Base-by-base conservation (phyloP, 2,329 filamentous ascomycete species). In the Simplicillium aogashimaense region DNA sequence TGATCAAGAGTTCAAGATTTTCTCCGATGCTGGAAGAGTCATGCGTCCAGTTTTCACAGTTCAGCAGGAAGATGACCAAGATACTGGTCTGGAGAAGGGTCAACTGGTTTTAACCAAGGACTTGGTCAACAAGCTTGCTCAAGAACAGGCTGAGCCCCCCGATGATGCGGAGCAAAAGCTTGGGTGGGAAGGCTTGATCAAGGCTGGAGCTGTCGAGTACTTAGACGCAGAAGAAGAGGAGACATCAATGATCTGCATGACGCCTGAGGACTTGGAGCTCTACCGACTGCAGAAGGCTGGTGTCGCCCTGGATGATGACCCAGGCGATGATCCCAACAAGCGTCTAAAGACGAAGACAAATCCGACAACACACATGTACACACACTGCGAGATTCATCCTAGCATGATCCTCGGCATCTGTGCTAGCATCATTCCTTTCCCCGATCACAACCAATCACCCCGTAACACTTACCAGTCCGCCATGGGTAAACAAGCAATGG, bases 401-500 rank as follows among this genome's bases (percentile, higher is more conserved):
- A 95, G 88, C 64, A 98, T 98, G 92, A 92, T 98, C 60, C 69
- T 98, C 41, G 92, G 92, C 58, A 94, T 98, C 48, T 98, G 94
- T 58, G 92, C 92, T 53, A 95, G 89, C 66, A 98, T 98, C 62
- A 98, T 98, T 70, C 92, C 92, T 1, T 98, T 98, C 78, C 92
- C 94, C 1, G 92, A 98, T 67, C 92, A 98, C 69, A 98, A 98
- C 60, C 86, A 87, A 76, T 97, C 90, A 47, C 92, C 92, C 50
- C 84, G 92, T 83, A 98, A 98, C 59, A 97, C 90, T 4, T 98
- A 95, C 63, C 90, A 97, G 66, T 95, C 90, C 54, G 92, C 92
- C 58, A 98, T 98, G 92, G 92, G 94, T 70, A 98, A 98, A 67
- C 92, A 98, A 76, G 92, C 92, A 46, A 98, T 98, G 94, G 92